These are phyloP conservation scores for Lomentospora prolificans DNA, from an alignment of 2,329 filamentous ascomycete species.

Conservation along the genomic window DNA sequence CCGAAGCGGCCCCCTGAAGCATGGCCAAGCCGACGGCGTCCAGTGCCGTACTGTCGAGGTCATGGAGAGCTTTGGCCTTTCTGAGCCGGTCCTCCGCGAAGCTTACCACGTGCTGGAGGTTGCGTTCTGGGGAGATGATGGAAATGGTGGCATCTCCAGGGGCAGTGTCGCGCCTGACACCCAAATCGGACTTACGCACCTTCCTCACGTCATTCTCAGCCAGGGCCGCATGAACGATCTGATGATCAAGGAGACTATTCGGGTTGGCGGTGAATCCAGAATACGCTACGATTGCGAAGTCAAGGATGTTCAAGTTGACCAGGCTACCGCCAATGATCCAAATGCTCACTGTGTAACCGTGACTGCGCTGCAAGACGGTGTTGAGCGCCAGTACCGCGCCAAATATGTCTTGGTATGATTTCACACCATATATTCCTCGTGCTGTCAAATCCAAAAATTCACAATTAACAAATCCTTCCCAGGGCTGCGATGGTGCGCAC, in stretches of 20 bases:
- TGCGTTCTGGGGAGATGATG: slow-evolving; percentile 39
- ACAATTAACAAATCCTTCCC: background rate
- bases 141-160: slow-evolving; percentile 28
- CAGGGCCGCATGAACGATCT: slow-evolving; percentile 45
- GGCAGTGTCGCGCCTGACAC: slow-evolving; percentile 43
- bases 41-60: slow-evolving; percentile 53
- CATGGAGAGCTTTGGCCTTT: slow-evolving; percentile 48
- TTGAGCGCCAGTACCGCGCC: slow-evolving; percentile 28
- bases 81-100: slow-evolving; percentile 42
- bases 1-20: slow-evolving; percentile 40
- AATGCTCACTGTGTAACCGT: slow-evolving; percentile 31
- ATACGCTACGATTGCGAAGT: slow-evolving; percentile 48
- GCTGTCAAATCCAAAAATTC: too few relatives aligned
- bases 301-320: slow-evolving; percentile 38
- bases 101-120: slow-evolving; percentile 48
- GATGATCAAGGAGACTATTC: slow-evolving; percentile 41
- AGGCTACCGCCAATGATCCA: slow-evolving; percentile 22
- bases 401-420: slow-evolving; percentile 40
- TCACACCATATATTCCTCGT: background rate
- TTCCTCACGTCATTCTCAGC: slow-evolving; percentile 47
- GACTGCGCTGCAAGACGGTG: slow-evolving; percentile 28
- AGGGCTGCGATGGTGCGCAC: slow-evolving; percentile 38
- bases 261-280: slow-evolving; percentile 24
- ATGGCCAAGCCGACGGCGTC: slow-evolving; percentile 55
- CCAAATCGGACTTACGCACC: slow-evolving; percentile 38